Evolutionary conservation across 768 basidiomycete genomes (phyloP).

Genomic region (Termitomyces sp.): DNA sequence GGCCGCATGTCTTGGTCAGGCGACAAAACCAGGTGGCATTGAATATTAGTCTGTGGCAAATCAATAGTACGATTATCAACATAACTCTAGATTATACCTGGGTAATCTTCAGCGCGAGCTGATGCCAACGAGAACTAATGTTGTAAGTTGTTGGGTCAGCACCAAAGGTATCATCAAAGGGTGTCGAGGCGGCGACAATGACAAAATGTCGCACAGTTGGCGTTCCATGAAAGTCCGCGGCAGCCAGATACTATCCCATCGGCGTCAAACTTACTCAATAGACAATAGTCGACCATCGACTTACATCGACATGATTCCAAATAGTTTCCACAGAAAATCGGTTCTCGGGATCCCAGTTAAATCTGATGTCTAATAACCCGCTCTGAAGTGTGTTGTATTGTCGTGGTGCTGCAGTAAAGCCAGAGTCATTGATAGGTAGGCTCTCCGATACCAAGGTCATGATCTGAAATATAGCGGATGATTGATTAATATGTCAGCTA

Average conservation of each 20-base stretch:
- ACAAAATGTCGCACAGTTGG: constrained; percentile 43
- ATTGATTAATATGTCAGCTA: neutral
- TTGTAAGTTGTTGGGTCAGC: constrained; percentile 20
- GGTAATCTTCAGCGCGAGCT: constrained; percentile 36
- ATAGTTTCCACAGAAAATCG: constrained; percentile 38
- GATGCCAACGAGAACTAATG: constrained; percentile 32
- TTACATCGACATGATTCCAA: constrained; percentile 39
- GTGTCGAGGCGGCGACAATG: constrained; percentile 46
- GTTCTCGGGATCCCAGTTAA: constrained; percentile 37
- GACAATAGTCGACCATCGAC: constrained; percentile 6
- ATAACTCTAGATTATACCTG: constrained; percentile 29
- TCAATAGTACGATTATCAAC: neutral
- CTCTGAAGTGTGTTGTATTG: constrained; percentile 34
- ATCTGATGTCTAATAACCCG: constrained; percentile 33
- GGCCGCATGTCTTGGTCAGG: constrained; percentile 38
- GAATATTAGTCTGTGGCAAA: constrained; percentile 40
- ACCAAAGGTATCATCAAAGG: constrained; percentile 24
- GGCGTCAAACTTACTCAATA: neutral
- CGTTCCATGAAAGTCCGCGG: constrained; percentile 22
- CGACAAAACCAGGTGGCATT: constrained; percentile 52
- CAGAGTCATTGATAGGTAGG: constrained; percentile 29
- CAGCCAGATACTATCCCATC: constrained; percentile 26
- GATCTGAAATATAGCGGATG: constrained; percentile 20
- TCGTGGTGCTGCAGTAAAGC: constrained; percentile 24
- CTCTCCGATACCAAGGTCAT: constrained; percentile 41